Evolutionary conservation across 805 yeast species (phyloP).

Genomic region (Candida anglica): DNA sequence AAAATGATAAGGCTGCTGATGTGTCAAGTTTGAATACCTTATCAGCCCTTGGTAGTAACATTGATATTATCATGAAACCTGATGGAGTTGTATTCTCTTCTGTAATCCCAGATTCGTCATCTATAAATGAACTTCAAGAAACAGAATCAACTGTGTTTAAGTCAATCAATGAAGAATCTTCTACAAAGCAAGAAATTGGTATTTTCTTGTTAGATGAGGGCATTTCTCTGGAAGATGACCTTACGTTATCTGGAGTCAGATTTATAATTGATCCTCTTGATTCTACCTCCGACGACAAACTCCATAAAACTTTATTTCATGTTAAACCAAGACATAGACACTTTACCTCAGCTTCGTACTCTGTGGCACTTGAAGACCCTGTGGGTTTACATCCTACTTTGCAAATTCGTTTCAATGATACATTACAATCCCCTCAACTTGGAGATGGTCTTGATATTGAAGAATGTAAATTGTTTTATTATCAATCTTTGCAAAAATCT

Average conservation of each 20-base stretch:
- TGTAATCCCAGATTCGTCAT: background rate
- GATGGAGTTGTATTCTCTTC: background rate
- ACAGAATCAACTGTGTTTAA: background rate
- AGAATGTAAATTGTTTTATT: constrained; percentile 29
- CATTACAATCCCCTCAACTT: constrained; percentile 6
- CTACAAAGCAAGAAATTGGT: constrained; percentile 28
- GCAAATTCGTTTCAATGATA: constrained; percentile 8
- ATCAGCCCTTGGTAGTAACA: background rate
- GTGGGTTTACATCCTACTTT: constrained; percentile 38
- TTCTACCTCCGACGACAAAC: constrained; percentile 10
- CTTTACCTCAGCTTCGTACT: constrained; percentile 1
- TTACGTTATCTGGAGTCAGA: constrained; percentile 33
- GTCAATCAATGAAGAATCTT: background rate
- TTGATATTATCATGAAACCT: background rate
- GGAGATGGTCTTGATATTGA: constrained; percentile 19
- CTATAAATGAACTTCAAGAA: background rate
- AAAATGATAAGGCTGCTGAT: no score
- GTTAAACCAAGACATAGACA: constrained; percentile 35
- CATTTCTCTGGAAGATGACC: constrained; percentile 28
- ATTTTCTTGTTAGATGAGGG: constrained; percentile 26
- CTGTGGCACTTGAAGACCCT: constrained; percentile 7
- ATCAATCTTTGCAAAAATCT: constrained; percentile 25
- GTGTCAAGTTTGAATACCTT: background rate
- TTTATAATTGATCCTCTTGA: constrained; percentile 17
- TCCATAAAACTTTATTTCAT: constrained; percentile 37